Conservation (phyloP, 2,329 filamentous ascomycete genomes). For the Stromatinia cepivora region DNA sequence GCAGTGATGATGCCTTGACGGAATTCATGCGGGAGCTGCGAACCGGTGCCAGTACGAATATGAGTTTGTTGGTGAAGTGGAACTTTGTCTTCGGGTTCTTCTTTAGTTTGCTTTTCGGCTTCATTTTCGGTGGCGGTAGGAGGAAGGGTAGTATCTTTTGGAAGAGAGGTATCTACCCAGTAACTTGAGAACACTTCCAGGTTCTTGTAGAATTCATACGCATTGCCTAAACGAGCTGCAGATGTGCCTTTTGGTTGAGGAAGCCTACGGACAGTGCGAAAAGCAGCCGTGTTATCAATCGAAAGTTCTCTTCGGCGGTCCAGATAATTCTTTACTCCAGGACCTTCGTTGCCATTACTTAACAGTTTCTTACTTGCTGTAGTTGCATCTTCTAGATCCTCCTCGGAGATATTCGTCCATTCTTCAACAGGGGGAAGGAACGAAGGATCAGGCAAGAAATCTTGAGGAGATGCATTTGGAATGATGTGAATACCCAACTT, state of each 20-base stretch:
- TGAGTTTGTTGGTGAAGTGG: slow-evolving; percentile 29
- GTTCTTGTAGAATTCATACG: slow-evolving; percentile 66
- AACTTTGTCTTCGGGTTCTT: slow-evolving; percentile 29
- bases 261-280: slow-evolving; percentile 61
- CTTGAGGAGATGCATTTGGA: slow-evolving; percentile 49
- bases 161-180: slow-evolving; percentile 60
- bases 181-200: slow-evolving; percentile 59
- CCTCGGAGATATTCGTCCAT: slow-evolving; percentile 44
- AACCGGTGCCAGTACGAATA: slow-evolving; percentile 51
- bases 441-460: slow-evolving; percentile 55
- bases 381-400: slow-evolving; percentile 45
- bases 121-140: slow-evolving; percentile 16
- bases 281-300: slow-evolving; percentile 57
- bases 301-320: slow-evolving; percentile 60
- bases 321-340: slow-evolving; percentile 58
- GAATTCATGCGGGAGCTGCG: slow-evolving; percentile 58
- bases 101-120: slow-evolving; percentile 22
- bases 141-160: slow-evolving; percentile 29
- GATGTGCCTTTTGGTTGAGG: slow-evolving; percentile 54
- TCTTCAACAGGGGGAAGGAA: slow-evolving; percentile 55
- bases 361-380: slow-evolving; percentile 50
- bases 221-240: slow-evolving; percentile 58
- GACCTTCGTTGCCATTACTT: slow-evolving; percentile 55
- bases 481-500: slow-evolving; percentile 59
- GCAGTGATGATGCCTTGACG: slow-evolving; percentile 58